phyloP scores from a whole-genome alignment of 2,329 filamentous ascomycete genomes.

The Metarhizium anisopliae region DNA sequence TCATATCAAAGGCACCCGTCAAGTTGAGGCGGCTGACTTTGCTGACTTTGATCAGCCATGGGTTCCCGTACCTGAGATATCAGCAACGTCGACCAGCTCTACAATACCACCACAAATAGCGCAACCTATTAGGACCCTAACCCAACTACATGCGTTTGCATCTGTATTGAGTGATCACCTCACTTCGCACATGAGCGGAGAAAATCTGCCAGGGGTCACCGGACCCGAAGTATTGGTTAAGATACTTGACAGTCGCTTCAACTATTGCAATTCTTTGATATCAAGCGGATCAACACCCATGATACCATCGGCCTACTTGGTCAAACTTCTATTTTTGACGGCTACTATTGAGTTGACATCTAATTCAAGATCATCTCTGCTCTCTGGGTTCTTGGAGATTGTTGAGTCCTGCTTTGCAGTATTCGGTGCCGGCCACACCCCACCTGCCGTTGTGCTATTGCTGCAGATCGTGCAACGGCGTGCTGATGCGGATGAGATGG shows the following conservation, averaged over 20 bases:
- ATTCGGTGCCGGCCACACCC: conserved; percentile 25
- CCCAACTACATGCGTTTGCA: conserved; percentile 3
- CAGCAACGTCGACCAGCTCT: not conserved
- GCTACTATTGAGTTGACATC: conserved; percentile 25
- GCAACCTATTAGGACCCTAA: conserved; percentile 3
- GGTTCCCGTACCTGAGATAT: not conserved
- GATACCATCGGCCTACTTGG: conserved; percentile 25
- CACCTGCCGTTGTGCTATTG: conserved; percentile 22
- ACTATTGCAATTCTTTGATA: conserved; percentile 30
- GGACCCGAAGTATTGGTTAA: conserved; percentile 21
- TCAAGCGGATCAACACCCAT: conserved; percentile 24
- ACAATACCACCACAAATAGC: not conserved
- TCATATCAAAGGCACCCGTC: not conserved
- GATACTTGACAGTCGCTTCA: conserved; percentile 24
- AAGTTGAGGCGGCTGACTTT: not conserved
- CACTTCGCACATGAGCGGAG: not conserved
- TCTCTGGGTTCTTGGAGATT: conserved; percentile 27
- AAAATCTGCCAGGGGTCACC: not conserved
- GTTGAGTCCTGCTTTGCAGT: conserved; percentile 22
- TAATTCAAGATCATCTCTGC: conserved; percentile 23
- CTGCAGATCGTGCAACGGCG: conserved; percentile 26
- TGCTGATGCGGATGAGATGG: conserved; percentile 18
- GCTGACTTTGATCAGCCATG: conserved; percentile 4
- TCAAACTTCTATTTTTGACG: conserved; percentile 28
- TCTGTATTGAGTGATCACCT: not conserved